Conservation (phyloP, 75 land plant genomes). For the Ceratopteris richardii region DNA sequence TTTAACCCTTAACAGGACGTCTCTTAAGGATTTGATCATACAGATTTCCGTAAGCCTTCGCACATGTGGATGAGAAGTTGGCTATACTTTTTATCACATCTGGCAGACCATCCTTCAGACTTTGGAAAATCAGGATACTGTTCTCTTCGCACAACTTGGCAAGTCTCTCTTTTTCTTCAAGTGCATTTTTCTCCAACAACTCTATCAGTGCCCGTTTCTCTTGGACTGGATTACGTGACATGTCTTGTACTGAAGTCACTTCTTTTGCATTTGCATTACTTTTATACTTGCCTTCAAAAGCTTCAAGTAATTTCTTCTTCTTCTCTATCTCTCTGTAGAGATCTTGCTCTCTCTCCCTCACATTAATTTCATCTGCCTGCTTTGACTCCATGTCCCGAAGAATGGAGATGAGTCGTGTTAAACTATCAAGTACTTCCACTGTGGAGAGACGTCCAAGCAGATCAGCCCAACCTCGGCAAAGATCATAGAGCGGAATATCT, state of each 20-base stretch:
- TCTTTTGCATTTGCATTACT: neutral
- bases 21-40: neutral
- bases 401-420: slow-evolving; percentile 12
- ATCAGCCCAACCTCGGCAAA: slow-evolving; percentile 18
- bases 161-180: slow-evolving; percentile 7
- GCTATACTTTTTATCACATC: slow-evolving; percentile 17
- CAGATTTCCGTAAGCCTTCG: neutral
- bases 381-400: slow-evolving; percentile 9
- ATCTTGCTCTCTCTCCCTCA: slow-evolving; percentile 12
- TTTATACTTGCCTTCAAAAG: neutral
- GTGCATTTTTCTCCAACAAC: slow-evolving; percentile 8
- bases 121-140: slow-evolving; percentile 15
- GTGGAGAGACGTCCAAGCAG: slow-evolving; percentile 15
- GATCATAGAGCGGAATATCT: slow-evolving; percentile 12
- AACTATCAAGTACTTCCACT: slow-evolving; percentile 19
- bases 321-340: slow-evolving; percentile 2
- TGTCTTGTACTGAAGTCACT: neutral
- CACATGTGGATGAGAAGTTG: slow-evolving; percentile 5
- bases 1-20: too few relatives aligned
- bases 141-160: slow-evolving; percentile 14
- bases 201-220: slow-evolving; percentile 8
- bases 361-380: slow-evolving; percentile 15
- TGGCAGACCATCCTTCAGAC: slow-evolving; percentile 23
- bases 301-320: slow-evolving; percentile 11
- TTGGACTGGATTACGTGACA: neutral